Evolutionary conservation across 495 filamentous ascomycete species (phyloP), one percentile per base, ranked within the genome.

Genomic region (Penicillium roqueforti): DNA sequence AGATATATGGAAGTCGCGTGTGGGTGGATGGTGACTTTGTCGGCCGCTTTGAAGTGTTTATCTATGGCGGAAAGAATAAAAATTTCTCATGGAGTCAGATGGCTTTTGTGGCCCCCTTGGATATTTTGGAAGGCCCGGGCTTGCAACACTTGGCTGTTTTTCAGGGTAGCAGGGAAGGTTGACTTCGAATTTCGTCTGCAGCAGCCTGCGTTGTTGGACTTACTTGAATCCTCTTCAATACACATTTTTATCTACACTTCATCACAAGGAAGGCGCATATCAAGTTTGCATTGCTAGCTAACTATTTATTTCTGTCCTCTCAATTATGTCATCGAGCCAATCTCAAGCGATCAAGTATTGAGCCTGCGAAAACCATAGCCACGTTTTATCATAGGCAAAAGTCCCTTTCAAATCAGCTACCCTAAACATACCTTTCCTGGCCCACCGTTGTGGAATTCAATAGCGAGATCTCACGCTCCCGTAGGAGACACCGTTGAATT

Each of bases 81-180:
- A 32, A 70, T 22, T 74, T 76, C 41, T 79, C 75, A 6, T 82
- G 79, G 79, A 78, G 75, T 46, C 79, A 81, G 57, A 81, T 81
- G 79, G 78, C 79, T 9, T 77, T 82, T 59, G 78, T 82, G 10
- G 78, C 79, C 6, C 79, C 79, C 3, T 38, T 82, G 16, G 66
- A 77, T 3, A 44, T 31, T 0, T 28, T 72, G 2, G 8, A 48
- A 10, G 76, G 77, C 14, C 16, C 16, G 5, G 63, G 61, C 2
- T 39, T 65, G 11, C 50, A 56, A 4, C 55, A 48, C 34, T 23
- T 63, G 8, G 34, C 28, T 16, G 5, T 52, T 4, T 19, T 18
- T 10, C 38, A 34, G 3, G 40, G 50, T 16, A 22, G 23, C 19
- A 42, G 16, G 22, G 37, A 42, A 34, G 19, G 5, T 10, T 42